Evolutionary conservation across 2,329 filamentous ascomycete genomes (phyloP).

Genomic region (Fusarium sp.): DNA sequence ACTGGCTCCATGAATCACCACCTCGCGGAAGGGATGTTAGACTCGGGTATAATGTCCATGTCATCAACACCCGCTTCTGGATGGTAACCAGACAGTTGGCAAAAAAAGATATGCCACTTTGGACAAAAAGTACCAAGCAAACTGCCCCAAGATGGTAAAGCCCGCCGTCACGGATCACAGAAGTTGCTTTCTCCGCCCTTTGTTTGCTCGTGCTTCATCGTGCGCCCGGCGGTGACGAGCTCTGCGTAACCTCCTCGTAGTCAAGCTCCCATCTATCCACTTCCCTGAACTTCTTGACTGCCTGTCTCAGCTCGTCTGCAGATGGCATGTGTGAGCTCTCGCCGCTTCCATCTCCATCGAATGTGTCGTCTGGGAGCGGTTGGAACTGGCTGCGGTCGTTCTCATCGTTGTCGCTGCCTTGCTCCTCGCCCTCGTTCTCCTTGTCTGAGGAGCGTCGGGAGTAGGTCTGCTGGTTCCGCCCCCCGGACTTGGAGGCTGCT

Average conservation of each 20-base stretch:
- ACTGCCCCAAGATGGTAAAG: not conserved
- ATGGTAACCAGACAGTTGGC: not conserved
- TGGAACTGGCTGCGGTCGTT: constrained; percentile 56
- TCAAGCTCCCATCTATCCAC: constrained; percentile 77
- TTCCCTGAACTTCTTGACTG: constrained; percentile 74
- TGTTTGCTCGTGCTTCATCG: constrained; percentile 50
- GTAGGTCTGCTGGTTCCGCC: constrained; percentile 60
- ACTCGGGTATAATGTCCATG: not conserved
- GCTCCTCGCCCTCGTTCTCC: constrained; percentile 60
- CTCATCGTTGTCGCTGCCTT: constrained; percentile 49
- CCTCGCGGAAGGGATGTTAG: not conserved
- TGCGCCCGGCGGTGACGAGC: constrained; percentile 65
- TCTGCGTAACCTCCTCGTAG: constrained; percentile 72
- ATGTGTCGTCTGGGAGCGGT: constrained; percentile 60
- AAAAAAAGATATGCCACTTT: not conserved
- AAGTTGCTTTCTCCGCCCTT: not conserved
- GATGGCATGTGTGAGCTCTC: constrained; percentile 54
- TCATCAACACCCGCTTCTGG: not conserved
- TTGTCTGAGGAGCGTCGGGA: constrained; percentile 66
- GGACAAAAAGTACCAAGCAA: not conserved
- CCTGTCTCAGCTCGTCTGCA: constrained; percentile 68
- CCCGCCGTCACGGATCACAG: not conserved
- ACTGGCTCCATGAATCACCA: not conserved
- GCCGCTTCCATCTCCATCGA: constrained; percentile 47
- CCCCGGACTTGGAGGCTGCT: constrained; percentile 34